Percentiles rank a stretch among this genome's conserved stretches.
Conservation (phyloP, 768 basidiomycete genomes). For the Boletus sp. region DNA sequence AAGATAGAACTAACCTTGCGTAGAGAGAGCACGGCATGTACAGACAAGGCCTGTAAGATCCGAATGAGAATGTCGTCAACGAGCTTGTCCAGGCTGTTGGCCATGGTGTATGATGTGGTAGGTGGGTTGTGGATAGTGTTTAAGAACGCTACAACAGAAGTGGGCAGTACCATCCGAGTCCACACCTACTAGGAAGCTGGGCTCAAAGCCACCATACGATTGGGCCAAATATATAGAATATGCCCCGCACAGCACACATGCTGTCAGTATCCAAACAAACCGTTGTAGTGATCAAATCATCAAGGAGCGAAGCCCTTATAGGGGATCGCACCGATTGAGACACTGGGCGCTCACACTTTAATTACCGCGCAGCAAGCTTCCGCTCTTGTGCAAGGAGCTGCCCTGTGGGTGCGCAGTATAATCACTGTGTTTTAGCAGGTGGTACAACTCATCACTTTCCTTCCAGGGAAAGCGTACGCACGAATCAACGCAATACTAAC, state of each 20-base stretch:
- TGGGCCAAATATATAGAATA: background rate
- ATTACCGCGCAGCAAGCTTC: no score
- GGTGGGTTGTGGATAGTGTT: background rate
- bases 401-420: no score
- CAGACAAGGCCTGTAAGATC: conserved; percentile 15
- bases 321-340: no score
- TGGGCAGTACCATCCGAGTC: background rate
- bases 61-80: conserved; percentile 28
- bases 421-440: no score
- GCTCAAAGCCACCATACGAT: background rate
- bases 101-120: background rate
- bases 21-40: conserved; percentile 17
- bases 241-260: background rate
- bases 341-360: no score
- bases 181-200: background rate
- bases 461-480: no score
- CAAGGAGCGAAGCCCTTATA: no score
- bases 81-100: conserved; percentile 21
- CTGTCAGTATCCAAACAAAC: no score
- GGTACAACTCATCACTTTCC: no score
- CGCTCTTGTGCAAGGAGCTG: no score
- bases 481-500: no score
- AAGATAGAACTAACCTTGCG: conserved; percentile 18
- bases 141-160: conserved; percentile 2
- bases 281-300: no score